phyloP scores from a whole-genome alignment of 1,139 yeast genomes.

The Candida tropicalis region DNA sequence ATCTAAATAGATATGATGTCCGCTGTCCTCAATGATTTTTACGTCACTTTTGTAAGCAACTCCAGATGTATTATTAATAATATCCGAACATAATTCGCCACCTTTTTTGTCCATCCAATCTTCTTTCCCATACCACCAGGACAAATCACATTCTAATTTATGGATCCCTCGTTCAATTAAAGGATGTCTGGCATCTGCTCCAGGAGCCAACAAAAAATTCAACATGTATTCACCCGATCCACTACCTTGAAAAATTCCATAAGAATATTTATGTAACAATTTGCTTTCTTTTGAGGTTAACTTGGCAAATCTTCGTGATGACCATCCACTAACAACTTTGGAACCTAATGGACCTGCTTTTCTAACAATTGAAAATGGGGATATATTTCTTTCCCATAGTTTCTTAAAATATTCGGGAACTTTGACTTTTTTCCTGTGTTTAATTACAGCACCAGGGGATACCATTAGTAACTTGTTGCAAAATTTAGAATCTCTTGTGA shows the following conservation, averaged over 20 bases:
- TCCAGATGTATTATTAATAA: conserved; percentile 26
- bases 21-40: conserved; percentile 53
- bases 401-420: conserved; percentile 66
- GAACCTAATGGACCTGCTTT: conserved; percentile 69
- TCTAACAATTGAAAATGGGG: conserved; percentile 70
- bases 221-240: conserved; percentile 82
- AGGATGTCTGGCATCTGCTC: conserved; percentile 72
- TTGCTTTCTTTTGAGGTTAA: conserved; percentile 40
- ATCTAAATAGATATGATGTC: conserved; percentile 75
- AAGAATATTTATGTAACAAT: conserved; percentile 63
- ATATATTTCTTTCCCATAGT: conserved; percentile 70
- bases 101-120: conserved; percentile 79
- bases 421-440: conserved; percentile 40
- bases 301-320: conserved; percentile 63
- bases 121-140: conserved; percentile 73
- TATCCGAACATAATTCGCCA: conserved; percentile 46
- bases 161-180: conserved; percentile 53
- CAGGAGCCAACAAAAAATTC: conserved; percentile 69
- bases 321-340: conserved; percentile 77
- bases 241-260: conserved; percentile 67
- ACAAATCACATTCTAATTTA: conserved; percentile 50
- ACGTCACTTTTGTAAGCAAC: conserved; percentile 37
- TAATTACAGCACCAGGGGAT: conserved; percentile 67
- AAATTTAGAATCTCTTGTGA: conserved; percentile 40
- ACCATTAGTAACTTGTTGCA: conserved; percentile 53